Base-by-base conservation (phyloP, 495 filamentous ascomycete genomes). In the Aspergillus sparsus region DNA sequence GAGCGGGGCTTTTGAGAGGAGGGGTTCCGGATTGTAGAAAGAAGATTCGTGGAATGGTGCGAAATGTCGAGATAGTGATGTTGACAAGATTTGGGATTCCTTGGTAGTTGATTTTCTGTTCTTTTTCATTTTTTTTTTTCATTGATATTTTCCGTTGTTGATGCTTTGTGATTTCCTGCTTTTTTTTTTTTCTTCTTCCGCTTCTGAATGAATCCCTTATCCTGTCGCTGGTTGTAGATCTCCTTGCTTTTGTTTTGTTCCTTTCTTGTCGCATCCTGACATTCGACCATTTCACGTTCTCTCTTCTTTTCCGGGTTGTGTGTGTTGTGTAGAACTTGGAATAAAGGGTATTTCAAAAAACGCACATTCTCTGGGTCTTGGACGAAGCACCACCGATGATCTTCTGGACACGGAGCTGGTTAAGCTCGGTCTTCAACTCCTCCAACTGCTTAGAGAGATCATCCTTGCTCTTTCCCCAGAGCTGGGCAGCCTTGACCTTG, bases 401-500 rank as follows among this genome's bases (percentile, higher is more conserved):
- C 88, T 99, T 97, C 83, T 97, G 93, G 74, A 93, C 92, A 70
- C 93, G 90, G 66, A 98, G 85, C 80, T 90, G 87, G 72, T 88
- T 87, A 54, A 98, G 86, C 83, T 98, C 94, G 60, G 85, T 85
- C 89, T 98, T 97, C 72, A 96, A 85, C 77, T 95, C 91, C 67
- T 86, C 85, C 68, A 97, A 84, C 79, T 97, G 92, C 84, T 93
- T 92, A 75, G 84, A 84, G 77, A 98, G 85, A 67, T 98, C 95
- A 71, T 93, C 89, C 87, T 97, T 97, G 87, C 83, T 90, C 92
- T 99, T 99, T 80, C 87, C 87, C 94, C 95, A 98, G 77, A 99
- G 89, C 81, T 88, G 84, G 81, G 83, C 86, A 76, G 92, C 85
- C 86, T 96, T 97, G 80, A 98, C 90, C 83, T 95, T 95, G 76